Conservation (phyloP, 139 green algal genomes). For the Picochlorum costavermella region DNA sequence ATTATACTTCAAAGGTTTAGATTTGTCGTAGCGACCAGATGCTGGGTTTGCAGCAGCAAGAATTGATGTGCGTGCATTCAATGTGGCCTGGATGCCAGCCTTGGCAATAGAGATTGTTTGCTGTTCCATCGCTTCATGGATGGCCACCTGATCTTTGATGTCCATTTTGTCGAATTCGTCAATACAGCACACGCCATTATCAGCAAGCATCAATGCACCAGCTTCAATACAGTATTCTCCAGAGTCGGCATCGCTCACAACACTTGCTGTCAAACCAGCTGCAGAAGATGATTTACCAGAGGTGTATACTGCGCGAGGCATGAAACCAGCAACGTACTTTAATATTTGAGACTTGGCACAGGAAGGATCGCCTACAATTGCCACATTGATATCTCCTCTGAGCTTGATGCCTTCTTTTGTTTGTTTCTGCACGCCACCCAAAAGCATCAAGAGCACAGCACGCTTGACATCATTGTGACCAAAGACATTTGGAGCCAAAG, state of each 20-base stretch:
- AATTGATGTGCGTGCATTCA: conserved; percentile 91
- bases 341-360: conserved; percentile 90
- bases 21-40: conserved; percentile 85
- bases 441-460: conserved; percentile 86
- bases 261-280: conserved; percentile 90
- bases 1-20: conserved; percentile 84
- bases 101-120: conserved; percentile 99
- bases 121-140: conserved; percentile 98
- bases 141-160: conserved; percentile 81
- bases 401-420: conserved; percentile 83
- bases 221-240: conserved; percentile 97
- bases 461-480: conserved; percentile 80
- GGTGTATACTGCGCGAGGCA: conserved; percentile 92
- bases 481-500: conserved; percentile 77
- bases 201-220: conserved; percentile 95
- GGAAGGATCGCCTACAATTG: conserved; percentile 93
- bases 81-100: conserved; percentile 91
- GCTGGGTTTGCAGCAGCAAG: conserved; percentile 93
- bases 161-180: conserved; percentile 98
- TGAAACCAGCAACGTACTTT: conserved; percentile 82
- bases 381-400: conserved; percentile 97
- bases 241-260: conserved; percentile 85
- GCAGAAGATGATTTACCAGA: conserved; percentile 91
- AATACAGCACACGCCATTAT: conserved; percentile 96
- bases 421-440: conserved; percentile 83